These are phyloP conservation scores for Ganoderma leucocontextum DNA, from an alignment of 1,284 basidiomycete species.

Conservation along the genomic window DNA sequence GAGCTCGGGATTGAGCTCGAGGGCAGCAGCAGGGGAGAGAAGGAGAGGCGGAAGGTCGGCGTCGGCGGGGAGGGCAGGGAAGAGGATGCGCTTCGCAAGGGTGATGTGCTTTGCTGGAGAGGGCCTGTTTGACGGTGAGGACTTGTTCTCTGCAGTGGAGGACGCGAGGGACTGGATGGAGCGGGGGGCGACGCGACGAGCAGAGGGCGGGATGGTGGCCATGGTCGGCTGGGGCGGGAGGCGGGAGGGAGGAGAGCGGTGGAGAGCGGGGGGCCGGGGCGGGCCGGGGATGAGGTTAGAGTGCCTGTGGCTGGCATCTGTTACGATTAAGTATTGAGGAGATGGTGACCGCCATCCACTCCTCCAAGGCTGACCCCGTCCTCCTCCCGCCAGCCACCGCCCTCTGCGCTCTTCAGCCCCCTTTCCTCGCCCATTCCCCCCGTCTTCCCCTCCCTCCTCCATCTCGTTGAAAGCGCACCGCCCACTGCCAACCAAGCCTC, in stretches of 20 bases:
- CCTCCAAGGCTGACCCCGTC: background rate
- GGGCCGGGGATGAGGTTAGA: background rate
- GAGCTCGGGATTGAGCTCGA: conserved; percentile 70
- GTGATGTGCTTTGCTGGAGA: conserved; percentile 44
- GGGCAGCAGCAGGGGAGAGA: conserved; percentile 47
- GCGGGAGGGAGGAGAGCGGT: conserved; percentile 8
- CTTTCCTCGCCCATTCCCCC: background rate
- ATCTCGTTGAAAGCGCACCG: conserved; percentile 1
- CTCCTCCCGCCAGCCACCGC: conserved; percentile 3
- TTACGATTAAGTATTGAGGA: background rate
- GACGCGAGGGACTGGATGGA: conserved; percentile 42
- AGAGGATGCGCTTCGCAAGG: conserved; percentile 74
- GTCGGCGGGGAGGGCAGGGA: conserved; percentile 59
- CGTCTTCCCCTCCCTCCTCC: conserved; percentile 1
- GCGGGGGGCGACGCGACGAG: conserved; percentile 37
- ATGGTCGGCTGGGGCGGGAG: conserved; percentile 28
- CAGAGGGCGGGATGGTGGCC: conserved; percentile 35
- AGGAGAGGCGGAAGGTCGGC: conserved; percentile 64
- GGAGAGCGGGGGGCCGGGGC: background rate
- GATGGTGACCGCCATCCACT: too few relatives aligned
- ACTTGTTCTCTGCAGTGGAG: conserved; percentile 39
- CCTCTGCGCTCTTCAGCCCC: conserved; percentile 1
- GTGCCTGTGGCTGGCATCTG: background rate
- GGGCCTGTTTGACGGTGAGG: conserved; percentile 30
- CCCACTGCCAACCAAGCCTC: conserved; percentile 8